A percentile compares a stretch with the other conserved stretches of the same genome.
These are phyloP conservation scores for Monosporascus sp. DNA, from an alignment of 2,329 filamentous ascomycete species.

Conservation along the genomic window DNA sequence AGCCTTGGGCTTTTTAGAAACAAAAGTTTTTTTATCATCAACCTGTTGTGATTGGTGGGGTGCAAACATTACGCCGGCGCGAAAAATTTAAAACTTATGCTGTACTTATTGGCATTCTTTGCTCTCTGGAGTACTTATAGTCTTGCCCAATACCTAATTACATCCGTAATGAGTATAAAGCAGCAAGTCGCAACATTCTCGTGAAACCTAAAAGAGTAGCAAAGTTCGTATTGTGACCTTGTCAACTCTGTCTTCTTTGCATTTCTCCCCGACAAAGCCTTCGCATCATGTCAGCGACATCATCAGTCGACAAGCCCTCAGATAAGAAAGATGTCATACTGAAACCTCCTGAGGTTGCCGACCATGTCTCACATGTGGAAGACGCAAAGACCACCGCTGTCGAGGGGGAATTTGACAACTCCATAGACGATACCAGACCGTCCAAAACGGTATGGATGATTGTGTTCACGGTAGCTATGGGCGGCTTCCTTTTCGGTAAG, in stretches of 20 bases:
- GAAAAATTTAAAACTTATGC: background rate
- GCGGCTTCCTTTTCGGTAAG: constrained; percentile 22
- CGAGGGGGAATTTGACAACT: constrained; percentile 15
- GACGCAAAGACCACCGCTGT: constrained; percentile 1
- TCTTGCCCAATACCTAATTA: background rate
- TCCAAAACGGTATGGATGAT: constrained; percentile 22
- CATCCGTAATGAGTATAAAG: background rate
- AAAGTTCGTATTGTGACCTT: background rate
- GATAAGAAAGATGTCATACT: background rate
- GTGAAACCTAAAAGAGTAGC: background rate
- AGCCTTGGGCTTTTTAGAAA: background rate
- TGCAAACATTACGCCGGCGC: too few species aligned
- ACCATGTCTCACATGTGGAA: background rate
- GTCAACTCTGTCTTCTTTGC: background rate
- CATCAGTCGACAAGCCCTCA: background rate
- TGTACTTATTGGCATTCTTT: background rate
- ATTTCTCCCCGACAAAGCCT: background rate
- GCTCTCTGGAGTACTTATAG: background rate
- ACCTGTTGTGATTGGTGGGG: too few species aligned
- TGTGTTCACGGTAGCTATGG: constrained; percentile 22
- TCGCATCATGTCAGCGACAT: background rate
- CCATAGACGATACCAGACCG: constrained; percentile 20
- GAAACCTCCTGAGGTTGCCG: background rate
- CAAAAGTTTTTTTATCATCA: too few species aligned
- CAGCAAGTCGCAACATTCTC: background rate